Percentiles rank a stretch among this genome's conserved stretches.
Conservation (phyloP, 2,329 filamentous ascomycete genomes). For the Fusarium albosuccineum region DNA sequence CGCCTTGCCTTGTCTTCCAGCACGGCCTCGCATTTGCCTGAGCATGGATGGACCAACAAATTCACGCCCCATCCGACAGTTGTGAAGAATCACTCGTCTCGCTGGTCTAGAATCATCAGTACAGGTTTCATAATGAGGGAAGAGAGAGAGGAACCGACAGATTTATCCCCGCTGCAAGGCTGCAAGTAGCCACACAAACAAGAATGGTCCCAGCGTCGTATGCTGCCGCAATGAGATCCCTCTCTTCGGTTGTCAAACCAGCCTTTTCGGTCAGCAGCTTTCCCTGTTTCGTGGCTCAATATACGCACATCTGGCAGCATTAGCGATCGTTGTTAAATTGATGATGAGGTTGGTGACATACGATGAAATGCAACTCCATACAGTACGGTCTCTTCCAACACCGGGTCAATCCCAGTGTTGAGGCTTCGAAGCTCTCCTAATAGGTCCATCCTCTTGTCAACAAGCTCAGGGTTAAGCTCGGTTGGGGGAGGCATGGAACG, state of each 20-base stretch:
- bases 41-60: slow-evolving; percentile 84
- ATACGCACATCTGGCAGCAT: slow-evolving; percentile 53
- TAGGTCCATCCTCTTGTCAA: slow-evolving; percentile 73
- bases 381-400: slow-evolving; percentile 73
- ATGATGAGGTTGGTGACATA: slow-evolving; percentile 45
- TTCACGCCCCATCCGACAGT: slow-evolving; percentile 80
- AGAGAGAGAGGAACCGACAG: slow-evolving; percentile 56
- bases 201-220: slow-evolving; percentile 77
- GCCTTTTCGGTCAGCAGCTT: slow-evolving; percentile 58
- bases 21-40: slow-evolving; percentile 83
- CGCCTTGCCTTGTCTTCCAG: slow-evolving; percentile 83
- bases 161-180: slow-evolving; percentile 86
- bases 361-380: slow-evolving; percentile 81
- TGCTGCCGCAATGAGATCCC: slow-evolving; percentile 77
- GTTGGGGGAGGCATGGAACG: slow-evolving; percentile 70
- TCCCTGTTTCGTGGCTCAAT: not conserved
- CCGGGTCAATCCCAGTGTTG: slow-evolving; percentile 73
- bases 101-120: slow-evolving; percentile 61
- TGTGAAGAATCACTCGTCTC: slow-evolving; percentile 80
- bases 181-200: slow-evolving; percentile 82
- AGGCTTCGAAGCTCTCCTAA: slow-evolving; percentile 75
- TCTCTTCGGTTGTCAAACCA: slow-evolving; percentile 80
- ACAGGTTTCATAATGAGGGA: not conserved
- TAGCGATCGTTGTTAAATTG: slow-evolving; percentile 9
- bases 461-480: slow-evolving; percentile 60